Base-by-base conservation (phyloP, 768 basidiomycete species). In the Sarcomyxa edulis region DNA sequence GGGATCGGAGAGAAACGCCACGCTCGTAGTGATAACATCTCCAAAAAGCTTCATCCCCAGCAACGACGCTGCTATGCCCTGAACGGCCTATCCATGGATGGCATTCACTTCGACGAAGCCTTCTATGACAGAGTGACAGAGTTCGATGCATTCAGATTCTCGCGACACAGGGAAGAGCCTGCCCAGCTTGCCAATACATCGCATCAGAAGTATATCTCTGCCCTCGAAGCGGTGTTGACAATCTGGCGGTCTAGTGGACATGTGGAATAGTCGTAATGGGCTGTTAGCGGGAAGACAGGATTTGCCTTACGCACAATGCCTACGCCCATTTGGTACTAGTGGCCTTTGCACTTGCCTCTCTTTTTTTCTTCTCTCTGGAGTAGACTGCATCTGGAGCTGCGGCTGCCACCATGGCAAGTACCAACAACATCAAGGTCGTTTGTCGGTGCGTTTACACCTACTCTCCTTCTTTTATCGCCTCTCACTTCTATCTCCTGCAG, bases 361-460 rank as follows among this genome's bases (percentile, higher is more conserved):
- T 19, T 19, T 31, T 31, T 31, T 19, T 39, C 35, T 49, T 39
- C n/a, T 44, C 38, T n/a, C n/a, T n/a, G n/a, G 37, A 24, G 35
- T 50, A 34, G 50, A 52, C 46, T 47, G 42, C 31, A 28, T 42
- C 25, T n/a, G n/a, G n/a, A n/a, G n/a, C n/a, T n/a, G n/a, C n/a
- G n/a, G n/a, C n/a, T 34, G 51, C 56, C 56, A 54, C 55, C 57
- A 75, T 72, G 68, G 78, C 84, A 66, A 81, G 81, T 56, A 76
- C 81, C 46, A 92, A 81, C 49, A 94, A 94, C 61, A 93, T 95
- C 75, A 95, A 98, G 72, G 96, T 99, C 56, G 91, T 99, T 48
- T 98, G 95, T 76, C 91, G 95, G 95, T 94, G 51, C 50, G 91
- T 65, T 35, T 26, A 33, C 43, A 29, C 43, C 42, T 38, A 36